Base-by-base conservation (phyloP, 306 rosid species). In the Canavalia gladiata region DNA sequence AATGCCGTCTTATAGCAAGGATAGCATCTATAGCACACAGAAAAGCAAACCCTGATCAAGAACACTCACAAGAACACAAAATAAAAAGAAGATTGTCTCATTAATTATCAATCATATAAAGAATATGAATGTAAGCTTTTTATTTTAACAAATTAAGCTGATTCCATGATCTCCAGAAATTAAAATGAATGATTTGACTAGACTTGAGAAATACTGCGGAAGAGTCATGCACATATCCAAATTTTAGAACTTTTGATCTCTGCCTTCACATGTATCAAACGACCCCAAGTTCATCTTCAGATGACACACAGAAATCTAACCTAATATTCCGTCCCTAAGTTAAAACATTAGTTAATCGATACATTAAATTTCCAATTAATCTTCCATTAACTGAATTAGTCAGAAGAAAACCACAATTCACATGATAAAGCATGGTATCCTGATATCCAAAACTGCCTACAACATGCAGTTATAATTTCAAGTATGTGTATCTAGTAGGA, bases 91-190 rank as follows among this genome's bases (percentile, higher is more conserved):
- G 8, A 29, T 9, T 28, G 29, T 49, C 11, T 41, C 33, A 8
- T 77, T 50, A 12, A 66, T 10, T 69, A 35, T 31, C 13, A 55
- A 59, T 8, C 34, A 30, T 5, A 8, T 33, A 51, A 51, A 37
- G 46, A 79, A 84, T 29, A 68, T 49, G 49, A 29, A 73, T 34
- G 68, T 2, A 74, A 59, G 75, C 72, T 78, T 67, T 3, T 30
- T 4, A 58, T 31, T n/a, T 42, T 8, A 25, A 34, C 81, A 80
- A 68, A 69, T 30, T 50, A 79, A 67, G 51, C 58, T 42, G 43
- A 60, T 34, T 25, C 54, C 65, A 39, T 1, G 29, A 42, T 68
- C 59, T 25, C 52, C 51, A 47, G 9, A 42, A 68, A 4, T 47
- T 68, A 41, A 30, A 39, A 71, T 78, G 47, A 64, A 72, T 25